phyloP scores from a whole-genome alignment of 2,329 filamentous ascomycete genomes.

The Periglandula ipomoeae region DNA sequence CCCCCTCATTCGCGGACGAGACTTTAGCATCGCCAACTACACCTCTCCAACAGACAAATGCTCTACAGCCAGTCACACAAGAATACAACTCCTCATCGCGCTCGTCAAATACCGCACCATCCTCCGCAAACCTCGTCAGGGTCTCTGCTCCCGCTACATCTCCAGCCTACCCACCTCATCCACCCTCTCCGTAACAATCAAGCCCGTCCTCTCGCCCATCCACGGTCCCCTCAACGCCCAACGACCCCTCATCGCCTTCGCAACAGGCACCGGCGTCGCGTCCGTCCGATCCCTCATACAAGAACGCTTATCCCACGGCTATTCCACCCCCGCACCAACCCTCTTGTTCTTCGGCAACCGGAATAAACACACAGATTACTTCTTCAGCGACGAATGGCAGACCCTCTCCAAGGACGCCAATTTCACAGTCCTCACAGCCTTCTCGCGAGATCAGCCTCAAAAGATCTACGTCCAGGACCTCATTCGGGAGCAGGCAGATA shows the following conservation, averaged over 20 bases:
- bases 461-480: constrained; percentile 50
- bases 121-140: constrained; percentile 72
- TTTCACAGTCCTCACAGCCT: constrained; percentile 31
- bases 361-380: constrained; percentile 65
- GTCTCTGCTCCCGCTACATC: constrained; percentile 85
- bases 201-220: constrained; percentile 35
- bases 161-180: constrained; percentile 51
- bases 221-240: constrained; percentile 25
- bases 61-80: constrained; percentile 20
- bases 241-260: constrained; percentile 65
- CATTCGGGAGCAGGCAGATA: constrained; percentile 33
- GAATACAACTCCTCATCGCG: constrained; percentile 66
- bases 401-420: constrained; percentile 13
- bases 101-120: constrained; percentile 89
- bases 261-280: constrained; percentile 78
- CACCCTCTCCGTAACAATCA: constrained; percentile 50
- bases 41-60: constrained; percentile 26
- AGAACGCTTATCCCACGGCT: constrained; percentile 44
- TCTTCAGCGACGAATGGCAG: constrained; percentile 71
- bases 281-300: constrained; percentile 75
- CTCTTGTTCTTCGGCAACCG: constrained; percentile 80
- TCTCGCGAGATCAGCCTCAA: constrained; percentile 36
- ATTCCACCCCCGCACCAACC: constrained; percentile 24
- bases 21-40: constrained; percentile 86
- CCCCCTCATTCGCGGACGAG: constrained; percentile 74